Base-by-base conservation (phyloP, 192 early-diverging fungal genomes). In the Rhizophagus prolifer region DNA sequence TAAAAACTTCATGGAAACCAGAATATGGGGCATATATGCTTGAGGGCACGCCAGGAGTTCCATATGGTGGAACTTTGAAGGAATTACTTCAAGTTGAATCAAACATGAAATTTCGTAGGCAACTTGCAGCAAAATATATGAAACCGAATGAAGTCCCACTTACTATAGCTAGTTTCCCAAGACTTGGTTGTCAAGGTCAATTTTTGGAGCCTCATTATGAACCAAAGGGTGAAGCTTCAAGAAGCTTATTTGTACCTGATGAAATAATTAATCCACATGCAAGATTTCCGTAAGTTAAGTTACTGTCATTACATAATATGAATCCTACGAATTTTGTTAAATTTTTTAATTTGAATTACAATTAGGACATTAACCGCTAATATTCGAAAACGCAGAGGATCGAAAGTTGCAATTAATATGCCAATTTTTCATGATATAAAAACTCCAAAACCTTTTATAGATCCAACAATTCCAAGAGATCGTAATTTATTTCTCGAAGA, bases 1-100 rank as follows among this genome's bases (percentile, higher is more conserved):
- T 89, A 69, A 87, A 92, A 80, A 89, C 92, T 16, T 90, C 94
- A 30, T 99, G 97, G 96, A 89, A 94, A 78, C 96, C 96, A 44
- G 97, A 99, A 81, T 99, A 95, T 82, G 97, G 94, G 21, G 87
- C 95, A 34, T 99, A 92, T 85, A 99, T 99, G 97, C 84, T 97
- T 77, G 97, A 98, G 86, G 89, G 88, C 85, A 97, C 97, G 0
- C 97, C 97, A 10, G 95, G 94, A 7, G 80, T 85, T 19, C 97
- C 97, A 0, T 99, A 98, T 82, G 94, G 94, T 68, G 88, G 91
- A 26, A 90, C 91, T 13, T 84, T 97, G 34, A 79, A 88, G 34
- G 94, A 97, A 78, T 81, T 98, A 26, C 80, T 94, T 26, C 86
- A 82, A 26, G 96, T 98, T 5, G 95, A 99, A 80, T 83, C 86